Base-by-base conservation (phyloP, 345 rosid genomes). In the Linum lewisii region DNA sequence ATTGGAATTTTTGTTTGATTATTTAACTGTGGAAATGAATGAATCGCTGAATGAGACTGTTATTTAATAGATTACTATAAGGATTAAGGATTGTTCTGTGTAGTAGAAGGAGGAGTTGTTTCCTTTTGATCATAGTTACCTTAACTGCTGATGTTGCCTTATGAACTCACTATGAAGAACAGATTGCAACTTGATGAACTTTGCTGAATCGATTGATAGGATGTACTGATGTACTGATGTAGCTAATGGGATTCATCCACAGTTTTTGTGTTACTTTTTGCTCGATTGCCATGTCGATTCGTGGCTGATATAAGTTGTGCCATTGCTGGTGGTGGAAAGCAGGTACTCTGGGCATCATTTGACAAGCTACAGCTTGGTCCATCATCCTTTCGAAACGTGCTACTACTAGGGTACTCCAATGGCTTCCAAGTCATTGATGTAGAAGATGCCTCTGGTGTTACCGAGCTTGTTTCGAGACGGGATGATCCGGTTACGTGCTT, bases 371-470 rank as follows among this genome's bases (percentile, higher is more conserved):
- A 88, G 72, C 72, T 75, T 63, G 83, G 78, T 38, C 77, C 62
- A 57, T 79, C 65, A 61, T 64, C 59, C 59, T 60, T 66, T 69
- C 78, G 89, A 59, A 84, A 63, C 68, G 84, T 87, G 66, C 91
- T 93, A 18, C 77, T 93, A 42, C 80, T 93, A 5, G 94, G 89
- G 0, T 89, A 83, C 77, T 81, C 63, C 4, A 86, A 94, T 74
- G 97, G 99, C 37, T 93, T 83, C 73, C 97, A 93, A 83, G 81
- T 93, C 66, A 86, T 97, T 97, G 99, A 93, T 75, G 94, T 86
- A 45, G 95, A 93, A 76, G 94, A 89, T 49, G 87, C 86, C 2
- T 84, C 85, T 67, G 82, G 87, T 63, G 94, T 93, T 42, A 75
- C 80, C 49, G 83, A 78, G 64, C 72, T 93, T 47, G 95, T 85